phyloP scores from a whole-genome alignment of 2,329 filamentous ascomycete genomes.

The Penicillium sp. region DNA sequence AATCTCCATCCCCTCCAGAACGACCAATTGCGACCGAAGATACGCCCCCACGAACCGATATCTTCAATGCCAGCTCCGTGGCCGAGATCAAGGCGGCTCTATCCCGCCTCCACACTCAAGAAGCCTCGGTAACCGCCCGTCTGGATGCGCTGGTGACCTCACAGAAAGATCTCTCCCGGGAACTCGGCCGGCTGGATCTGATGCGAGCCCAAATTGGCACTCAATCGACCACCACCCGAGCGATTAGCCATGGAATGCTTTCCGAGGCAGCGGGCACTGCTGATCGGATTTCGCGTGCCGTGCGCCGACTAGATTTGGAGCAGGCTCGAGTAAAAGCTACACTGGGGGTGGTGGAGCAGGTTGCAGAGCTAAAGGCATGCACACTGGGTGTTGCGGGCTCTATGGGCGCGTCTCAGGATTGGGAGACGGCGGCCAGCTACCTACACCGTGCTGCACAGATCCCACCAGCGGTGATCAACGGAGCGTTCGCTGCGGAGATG shows the following conservation, averaged over 20 bases:
- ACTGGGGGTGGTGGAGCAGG: slow-evolving; percentile 88
- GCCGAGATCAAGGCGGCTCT: slow-evolving; percentile 79
- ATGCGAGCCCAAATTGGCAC: slow-evolving; percentile 84
- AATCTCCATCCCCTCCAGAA: slow-evolving; percentile 2
- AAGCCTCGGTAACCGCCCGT: slow-evolving; percentile 70
- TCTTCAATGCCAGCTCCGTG: slow-evolving; percentile 72
- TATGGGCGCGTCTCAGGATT: slow-evolving; percentile 97
- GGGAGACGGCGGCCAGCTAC: slow-evolving; percentile 94
- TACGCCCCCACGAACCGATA: slow-evolving; percentile 31
- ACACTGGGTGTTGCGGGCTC: slow-evolving; percentile 91
- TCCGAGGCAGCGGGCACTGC: slow-evolving; percentile 83
- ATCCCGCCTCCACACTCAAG: slow-evolving; percentile 71
- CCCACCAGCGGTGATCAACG: slow-evolving; percentile 75
- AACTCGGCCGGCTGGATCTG: slow-evolving; percentile 83
- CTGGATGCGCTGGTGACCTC: slow-evolving; percentile 77
- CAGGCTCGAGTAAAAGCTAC: slow-evolving; percentile 90
- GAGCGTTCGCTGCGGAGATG: slow-evolving; percentile 85
- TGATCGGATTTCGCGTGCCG: slow-evolving; percentile 78
- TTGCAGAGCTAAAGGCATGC: slow-evolving; percentile 94
- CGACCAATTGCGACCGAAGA: slow-evolving; percentile 4
- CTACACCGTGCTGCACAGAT: slow-evolving; percentile 79
- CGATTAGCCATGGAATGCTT: slow-evolving; percentile 88
- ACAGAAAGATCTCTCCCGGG: slow-evolving; percentile 82
- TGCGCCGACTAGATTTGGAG: slow-evolving; percentile 84
- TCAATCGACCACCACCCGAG: slow-evolving; percentile 78